A percentile compares a stretch with the other conserved stretches of the same genome.
Conservation (phyloP, 768 basidiomycete species). For the Mycena rebaudengoi region DNA sequence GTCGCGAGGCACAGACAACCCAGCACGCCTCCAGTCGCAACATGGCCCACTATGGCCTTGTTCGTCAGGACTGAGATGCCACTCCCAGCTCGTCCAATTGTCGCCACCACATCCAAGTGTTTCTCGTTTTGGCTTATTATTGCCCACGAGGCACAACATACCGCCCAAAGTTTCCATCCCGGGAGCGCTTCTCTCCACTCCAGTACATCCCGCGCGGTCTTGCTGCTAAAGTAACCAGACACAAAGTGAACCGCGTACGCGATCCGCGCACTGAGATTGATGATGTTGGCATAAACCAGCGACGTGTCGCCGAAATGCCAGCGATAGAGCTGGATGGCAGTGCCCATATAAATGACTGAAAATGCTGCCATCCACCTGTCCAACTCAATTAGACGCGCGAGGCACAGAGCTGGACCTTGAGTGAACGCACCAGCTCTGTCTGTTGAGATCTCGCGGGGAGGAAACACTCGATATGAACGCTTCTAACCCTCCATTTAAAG, state of each 20-base stretch:
- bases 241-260: constrained; percentile 64
- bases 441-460: constrained; percentile 66
- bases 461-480: constrained; percentile 89
- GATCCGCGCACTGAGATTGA: constrained; percentile 71
- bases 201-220: constrained; percentile 24
- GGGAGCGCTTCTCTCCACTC: constrained; percentile 39
- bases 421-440: constrained; percentile 66
- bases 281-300: constrained; percentile 80
- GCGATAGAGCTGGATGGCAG: constrained; percentile 57
- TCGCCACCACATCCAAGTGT: constrained; percentile 27
- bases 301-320: constrained; percentile 68
- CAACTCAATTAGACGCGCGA: constrained; percentile 8
- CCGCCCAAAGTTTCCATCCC: constrained; percentile 27
- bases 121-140: constrained; percentile 39
- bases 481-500: constrained; percentile 91
- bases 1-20: constrained; percentile 35
- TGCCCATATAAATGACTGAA: constrained; percentile 70
- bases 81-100: constrained; percentile 32
- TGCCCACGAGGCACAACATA: constrained; percentile 32
- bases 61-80: constrained; percentile 32
- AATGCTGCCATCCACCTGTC: constrained; percentile 81
- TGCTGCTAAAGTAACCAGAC: constrained; percentile 52
- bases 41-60: constrained; percentile 39
- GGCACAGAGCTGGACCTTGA: neutral
- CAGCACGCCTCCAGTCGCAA: constrained; percentile 41